Conservation (phyloP, 129 eudicot species). For the Helianthus annuus region HanXRQr2.0-SUNRISE NC_035441.2:171683519-171684018, state of each 20-base stretch:
- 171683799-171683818: constrained; percentile 98
- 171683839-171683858: constrained; percentile 71
- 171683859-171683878: constrained; percentile 65
- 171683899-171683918: constrained; percentile 91
- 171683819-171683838: constrained; percentile 90
- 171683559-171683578: constrained; percentile 99
- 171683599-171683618: constrained; percentile 96
- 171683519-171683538: constrained; percentile 92
- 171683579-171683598: constrained; percentile 93
- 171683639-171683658: constrained; percentile 96
- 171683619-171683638: constrained; percentile 94
- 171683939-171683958: constrained; percentile 82
- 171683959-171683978: constrained; percentile 68
- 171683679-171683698: constrained; percentile 97
- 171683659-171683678: constrained; percentile 98
- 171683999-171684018: constrained; percentile 96
- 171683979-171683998: constrained; percentile 85
- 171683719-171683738: constrained; percentile 97
- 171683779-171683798: constrained; percentile 97
- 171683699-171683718: constrained; percentile 97
- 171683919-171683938: constrained; percentile 85
- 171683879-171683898: constrained; percentile 87
- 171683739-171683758: constrained; percentile 96
- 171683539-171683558: constrained; percentile 90
- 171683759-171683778: constrained; percentile 88